Percentiles rank a stretch among this genome's conserved stretches.
phyloP scores from a whole-genome alignment of 495 filamentous ascomycete species.

The Astrothelium macrocarpum region DNA sequence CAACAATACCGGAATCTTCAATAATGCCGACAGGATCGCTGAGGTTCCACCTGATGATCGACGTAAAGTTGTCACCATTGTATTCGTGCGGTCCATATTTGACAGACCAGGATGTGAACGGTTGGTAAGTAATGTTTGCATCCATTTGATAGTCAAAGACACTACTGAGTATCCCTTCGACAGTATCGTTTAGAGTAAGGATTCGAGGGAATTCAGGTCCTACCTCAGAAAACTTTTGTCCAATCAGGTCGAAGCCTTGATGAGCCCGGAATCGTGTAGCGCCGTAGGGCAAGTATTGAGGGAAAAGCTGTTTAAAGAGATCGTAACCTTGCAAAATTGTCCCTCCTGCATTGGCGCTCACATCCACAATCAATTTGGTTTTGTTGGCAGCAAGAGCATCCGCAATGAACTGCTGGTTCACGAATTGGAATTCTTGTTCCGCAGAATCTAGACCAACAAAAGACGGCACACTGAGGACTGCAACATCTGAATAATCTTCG shows the following conservation, averaged over 20 bases:
- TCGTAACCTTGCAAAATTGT: conserved; percentile 38
- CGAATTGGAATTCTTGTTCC: conserved; percentile 32
- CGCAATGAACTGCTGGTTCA: conserved; percentile 33
- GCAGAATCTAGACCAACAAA: conserved; percentile 14
- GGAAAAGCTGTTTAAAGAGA: conserved; percentile 40
- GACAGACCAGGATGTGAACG: conserved; percentile 14
- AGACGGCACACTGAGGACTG: conserved; percentile 32
- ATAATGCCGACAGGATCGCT: conserved; percentile 21
- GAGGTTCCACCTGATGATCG: conserved; percentile 17
- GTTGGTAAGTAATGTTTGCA: conserved; percentile 15
- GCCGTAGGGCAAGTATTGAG: conserved; percentile 35
- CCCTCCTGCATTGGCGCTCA: conserved; percentile 29
- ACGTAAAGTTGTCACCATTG: conserved; percentile 15
- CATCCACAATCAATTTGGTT: conserved; percentile 30
- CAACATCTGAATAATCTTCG: conserved; percentile 38
- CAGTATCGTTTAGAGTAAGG: conserved; percentile 9
- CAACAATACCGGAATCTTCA: conserved; percentile 21
- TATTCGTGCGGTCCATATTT: conserved; percentile 14
- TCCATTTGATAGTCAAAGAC: conserved; percentile 17
- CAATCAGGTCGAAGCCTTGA: conserved; percentile 36
- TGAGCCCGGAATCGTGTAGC: conserved; percentile 38
- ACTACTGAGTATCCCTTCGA: conserved; percentile 8
- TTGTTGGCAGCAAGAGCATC: conserved; percentile 29
- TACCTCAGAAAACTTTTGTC: conserved; percentile 34
- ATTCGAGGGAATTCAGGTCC: conserved; percentile 11